Percentiles rank a stretch among this genome's conserved stretches.
Evolutionary conservation across 2,329 filamentous ascomycete species (phyloP).

Genomic region (Cladophialophora psammophila): DNA sequence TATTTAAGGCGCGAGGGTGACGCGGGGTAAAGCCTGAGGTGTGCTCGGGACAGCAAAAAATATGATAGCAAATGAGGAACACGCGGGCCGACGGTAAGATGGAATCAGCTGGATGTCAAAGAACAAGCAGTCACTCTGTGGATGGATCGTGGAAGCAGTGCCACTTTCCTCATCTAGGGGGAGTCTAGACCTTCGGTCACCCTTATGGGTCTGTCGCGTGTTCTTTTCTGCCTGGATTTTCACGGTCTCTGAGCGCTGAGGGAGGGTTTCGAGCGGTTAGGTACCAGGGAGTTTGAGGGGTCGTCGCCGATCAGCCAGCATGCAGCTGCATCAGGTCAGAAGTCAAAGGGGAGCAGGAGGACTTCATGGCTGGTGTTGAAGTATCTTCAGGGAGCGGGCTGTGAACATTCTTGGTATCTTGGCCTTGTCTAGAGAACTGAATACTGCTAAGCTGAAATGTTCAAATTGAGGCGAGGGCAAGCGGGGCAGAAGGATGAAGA

Average conservation of each 20-base stretch:
- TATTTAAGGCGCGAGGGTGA: constrained; percentile 17
- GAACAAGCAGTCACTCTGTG: constrained; percentile 7
- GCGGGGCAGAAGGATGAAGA: constrained; percentile 28
- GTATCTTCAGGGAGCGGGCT: constrained; percentile 23
- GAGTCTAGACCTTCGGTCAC: constrained; percentile 22
- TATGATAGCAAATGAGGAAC: constrained; percentile 18
- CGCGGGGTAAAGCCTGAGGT: constrained; percentile 29
- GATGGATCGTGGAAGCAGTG: constrained; percentile 23
- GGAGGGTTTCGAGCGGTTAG: background rate
- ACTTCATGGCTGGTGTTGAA: constrained; percentile 29
- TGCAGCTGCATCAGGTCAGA: constrained; percentile 39
- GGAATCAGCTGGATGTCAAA: constrained; percentile 21
- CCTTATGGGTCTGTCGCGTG: constrained; percentile 2
- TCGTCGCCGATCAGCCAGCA: constrained; percentile 33
- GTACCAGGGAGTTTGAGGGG: background rate
- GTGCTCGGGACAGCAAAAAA: background rate
- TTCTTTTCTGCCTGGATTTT: background rate
- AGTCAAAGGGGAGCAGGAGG: constrained; percentile 28
- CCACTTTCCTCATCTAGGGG: constrained; percentile 29
- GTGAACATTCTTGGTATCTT: constrained; percentile 30
- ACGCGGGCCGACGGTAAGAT: constrained; percentile 15
- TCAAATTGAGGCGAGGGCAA: constrained; percentile 33
- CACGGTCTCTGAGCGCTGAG: background rate
- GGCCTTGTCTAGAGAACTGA: constrained; percentile 32
- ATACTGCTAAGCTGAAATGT: constrained; percentile 33